phyloP scores from a whole-genome alignment of 2,329 filamentous ascomycete genomes.

The Cordyceps pruinosa region DNA sequence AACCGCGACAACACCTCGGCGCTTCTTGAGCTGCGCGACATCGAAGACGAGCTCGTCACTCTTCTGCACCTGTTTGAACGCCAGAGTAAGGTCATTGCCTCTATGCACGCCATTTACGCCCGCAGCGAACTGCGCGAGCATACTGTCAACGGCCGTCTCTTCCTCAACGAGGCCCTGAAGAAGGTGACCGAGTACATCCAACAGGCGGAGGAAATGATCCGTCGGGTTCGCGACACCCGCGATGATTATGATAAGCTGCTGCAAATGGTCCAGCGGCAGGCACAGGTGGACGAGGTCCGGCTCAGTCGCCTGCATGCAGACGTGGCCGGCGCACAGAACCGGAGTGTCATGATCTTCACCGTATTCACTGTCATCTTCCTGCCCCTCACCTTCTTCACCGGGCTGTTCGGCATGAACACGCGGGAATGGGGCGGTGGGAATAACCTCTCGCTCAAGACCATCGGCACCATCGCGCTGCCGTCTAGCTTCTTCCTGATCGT shows the following conservation, averaged over 20 bases:
- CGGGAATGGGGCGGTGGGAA: slow-evolving; percentile 49
- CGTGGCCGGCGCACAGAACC: slow-evolving; percentile 53
- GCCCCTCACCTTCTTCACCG: slow-evolving; percentile 58
- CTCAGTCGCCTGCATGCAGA: slow-evolving; percentile 57
- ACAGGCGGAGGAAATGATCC: slow-evolving; percentile 50
- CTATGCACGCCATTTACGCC: slow-evolving; percentile 39
- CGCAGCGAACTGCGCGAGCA: slow-evolving; percentile 33
- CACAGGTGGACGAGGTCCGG: slow-evolving; percentile 59
- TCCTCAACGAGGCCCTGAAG: slow-evolving; percentile 45
- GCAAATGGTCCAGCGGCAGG: slow-evolving; percentile 60
- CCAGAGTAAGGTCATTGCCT: slow-evolving; percentile 43
- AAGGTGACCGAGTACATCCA: slow-evolving; percentile 49
- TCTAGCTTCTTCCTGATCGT: slow-evolving; percentile 42
- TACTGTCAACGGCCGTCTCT: slow-evolving; percentile 41
- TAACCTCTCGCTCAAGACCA: slow-evolving; percentile 35
- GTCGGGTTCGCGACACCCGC: slow-evolving; percentile 49
- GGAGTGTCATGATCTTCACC: slow-evolving; percentile 60
- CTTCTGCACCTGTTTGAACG: slow-evolving; percentile 51
- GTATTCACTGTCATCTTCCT: slow-evolving; percentile 58
- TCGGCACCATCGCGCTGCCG: slow-evolving; percentile 43
- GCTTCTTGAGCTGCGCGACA: slow-evolving; percentile 54
- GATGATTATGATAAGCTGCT: slow-evolving; percentile 59
- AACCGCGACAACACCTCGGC: slow-evolving; percentile 59
- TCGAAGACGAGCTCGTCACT: slow-evolving; percentile 56
- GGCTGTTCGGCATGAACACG: slow-evolving; percentile 59